Evolutionary conservation across 495 filamentous ascomycete species (phyloP), one percentile per base, ranked within the genome.

Genomic region (Hypomontagnella monticulosa): DNA sequence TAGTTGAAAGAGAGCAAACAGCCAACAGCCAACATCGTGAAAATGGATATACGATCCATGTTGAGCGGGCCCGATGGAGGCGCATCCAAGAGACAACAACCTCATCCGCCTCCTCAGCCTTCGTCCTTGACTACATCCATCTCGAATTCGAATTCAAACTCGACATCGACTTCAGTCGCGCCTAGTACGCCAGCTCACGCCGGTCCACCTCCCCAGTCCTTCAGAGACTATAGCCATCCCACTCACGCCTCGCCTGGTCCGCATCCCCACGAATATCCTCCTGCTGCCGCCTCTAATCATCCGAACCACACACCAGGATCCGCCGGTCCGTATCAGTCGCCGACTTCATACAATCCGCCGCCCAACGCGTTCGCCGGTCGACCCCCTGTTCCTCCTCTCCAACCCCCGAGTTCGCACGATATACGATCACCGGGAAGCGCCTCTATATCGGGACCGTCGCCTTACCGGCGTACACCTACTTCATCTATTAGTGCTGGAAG

Each of bases 11-110:
- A 50, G 57, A 38, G 66, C 53, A 60, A 74, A 63, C 71, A 70
- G 37, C 38, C 63, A 60, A 68, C 54, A 55, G 58, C 33, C 46
- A 23, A 18, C 16, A 44, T 61, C 54, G 63, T 55, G 70, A 78
- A 63, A 55, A 87, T 87, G 85, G 84, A 87, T 78, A 75, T 87
- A 58, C 73, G 78, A 69, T 79, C 77, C 14, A 84, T 87, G 71
- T 74, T 87, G 56, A 86, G 85, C 75, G 78, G 74, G 7, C 70
- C 71, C 14, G 76, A 79, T 63, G 74, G 74, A 57, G 74, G 72
- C 59, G 74, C 71, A 53, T 67, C 73, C 50, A 69, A 42, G 57
- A 67, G 57, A 9, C 51, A 68, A 34, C 59, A 53, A 43, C 49
- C 51, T 61, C 69, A 59, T 37, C 71, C 36, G 59, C 63, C 61